These are phyloP conservation scores for Fragilaria crotonensis DNA, from an alignment of 108 stramenopile species.

Conservation along the genomic window DNA sequence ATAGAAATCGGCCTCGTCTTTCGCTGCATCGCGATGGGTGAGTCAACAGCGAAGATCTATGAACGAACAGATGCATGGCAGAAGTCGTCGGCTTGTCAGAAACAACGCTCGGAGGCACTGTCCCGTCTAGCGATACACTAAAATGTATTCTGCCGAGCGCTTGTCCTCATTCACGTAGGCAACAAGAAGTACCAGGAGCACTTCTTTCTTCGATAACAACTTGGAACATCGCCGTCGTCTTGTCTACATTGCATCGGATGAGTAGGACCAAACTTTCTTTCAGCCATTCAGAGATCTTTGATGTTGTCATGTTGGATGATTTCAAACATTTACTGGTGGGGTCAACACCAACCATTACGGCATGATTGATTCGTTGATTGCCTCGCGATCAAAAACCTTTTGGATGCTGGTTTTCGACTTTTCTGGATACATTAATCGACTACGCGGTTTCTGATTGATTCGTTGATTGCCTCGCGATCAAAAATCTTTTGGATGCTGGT, in stretches of 20 bases:
- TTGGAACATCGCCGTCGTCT: too few relatives aligned
- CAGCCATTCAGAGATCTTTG: slow-evolving; percentile 38
- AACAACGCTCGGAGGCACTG: too few relatives aligned
- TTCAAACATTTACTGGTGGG: slow-evolving; percentile 39
- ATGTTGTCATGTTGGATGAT: slow-evolving; percentile 62
- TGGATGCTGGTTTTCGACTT: slow-evolving; percentile 64
- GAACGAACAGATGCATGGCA: too few relatives aligned
- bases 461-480: slow-evolving; percentile 50
- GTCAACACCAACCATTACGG: slow-evolving; percentile 57
- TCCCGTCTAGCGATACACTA: too few relatives aligned
- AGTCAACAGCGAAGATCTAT: too few relatives aligned
- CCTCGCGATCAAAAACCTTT: slow-evolving; percentile 46
- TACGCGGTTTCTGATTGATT: slow-evolving; percentile 74
- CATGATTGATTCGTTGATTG: slow-evolving; percentile 64
- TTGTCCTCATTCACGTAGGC: too few relatives aligned
- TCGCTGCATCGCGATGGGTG: too few relatives aligned
- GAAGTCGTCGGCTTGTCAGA: too few relatives aligned
- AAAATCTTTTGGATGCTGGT: slow-evolving; percentile 55
- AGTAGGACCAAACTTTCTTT: slow-evolving; percentile 54
- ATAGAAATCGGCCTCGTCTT: slow-evolving; percentile 79
- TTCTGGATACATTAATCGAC: slow-evolving; percentile 73
- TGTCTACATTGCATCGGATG: slow-evolving; percentile 72
- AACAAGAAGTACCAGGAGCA: too few relatives aligned
- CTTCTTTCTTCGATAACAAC: too few relatives aligned
- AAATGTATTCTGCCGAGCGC: too few relatives aligned